Conservation (phyloP, 345 rosid genomes). For the Luvunga scandens region DNA sequence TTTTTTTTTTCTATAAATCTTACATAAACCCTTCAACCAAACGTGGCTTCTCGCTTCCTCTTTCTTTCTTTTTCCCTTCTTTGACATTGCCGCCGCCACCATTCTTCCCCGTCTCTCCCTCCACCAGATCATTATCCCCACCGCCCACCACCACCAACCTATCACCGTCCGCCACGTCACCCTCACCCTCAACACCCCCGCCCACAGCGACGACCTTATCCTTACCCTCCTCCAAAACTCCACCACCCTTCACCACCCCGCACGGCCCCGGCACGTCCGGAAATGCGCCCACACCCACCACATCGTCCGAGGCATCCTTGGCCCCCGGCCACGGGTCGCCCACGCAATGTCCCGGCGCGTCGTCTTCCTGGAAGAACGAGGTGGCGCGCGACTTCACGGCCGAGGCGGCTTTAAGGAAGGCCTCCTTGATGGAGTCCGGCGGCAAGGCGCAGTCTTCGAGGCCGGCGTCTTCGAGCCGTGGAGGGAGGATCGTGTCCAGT, state of each 20-base stretch:
- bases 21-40: slow-evolving; percentile 40
- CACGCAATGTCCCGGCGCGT: slow-evolving; percentile 1
- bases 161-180: slow-evolving; percentile 5
- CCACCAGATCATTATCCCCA: slow-evolving; percentile 5
- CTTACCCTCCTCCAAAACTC: slow-evolving; percentile 20
- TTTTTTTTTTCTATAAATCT: neutral
- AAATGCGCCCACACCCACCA: slow-evolving; percentile 19
- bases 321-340: slow-evolving; percentile 6
- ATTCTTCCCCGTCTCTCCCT: slow-evolving; percentile 31
- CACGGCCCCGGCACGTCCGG: slow-evolving; percentile 19
- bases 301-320: slow-evolving; percentile 7
- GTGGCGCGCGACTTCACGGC: slow-evolving; percentile 52
- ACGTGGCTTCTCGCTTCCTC: slow-evolving; percentile 23
- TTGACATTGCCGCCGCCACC: slow-evolving; percentile 9
- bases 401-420: slow-evolving; percentile 64
- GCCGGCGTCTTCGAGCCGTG: slow-evolving; percentile 65
- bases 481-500: slow-evolving; percentile 50
- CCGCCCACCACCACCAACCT: slow-evolving; percentile 20
- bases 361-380: slow-evolving; percentile 43
- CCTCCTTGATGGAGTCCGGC: slow-evolving; percentile 60
- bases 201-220: slow-evolving; percentile 31
- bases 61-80: slow-evolving; percentile 8
- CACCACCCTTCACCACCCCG: slow-evolving; percentile 27
- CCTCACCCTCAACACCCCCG: slow-evolving; percentile 23
- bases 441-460: slow-evolving; percentile 75